Base-by-base conservation (phyloP, 2,329 filamentous ascomycete species). In the Phialophora chinensis region DNA sequence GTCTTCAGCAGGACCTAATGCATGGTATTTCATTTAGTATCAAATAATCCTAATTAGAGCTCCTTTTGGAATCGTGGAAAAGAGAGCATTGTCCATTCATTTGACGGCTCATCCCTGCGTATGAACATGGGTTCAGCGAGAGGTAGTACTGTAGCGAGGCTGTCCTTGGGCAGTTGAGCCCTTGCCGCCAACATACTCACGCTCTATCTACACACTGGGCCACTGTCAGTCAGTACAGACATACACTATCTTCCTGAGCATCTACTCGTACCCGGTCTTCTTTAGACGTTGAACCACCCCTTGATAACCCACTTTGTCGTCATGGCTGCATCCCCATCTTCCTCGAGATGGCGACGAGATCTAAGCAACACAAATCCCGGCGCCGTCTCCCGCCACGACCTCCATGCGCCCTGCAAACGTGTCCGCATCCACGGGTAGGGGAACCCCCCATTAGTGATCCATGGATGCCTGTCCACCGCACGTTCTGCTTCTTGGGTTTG, bases 221-320 rank as follows among this genome's bases (percentile, higher is more conserved):
- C 38, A n/a, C 14, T 5, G 1, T 20, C 12, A 5, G 35, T 42
- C 6, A 8, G 17, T 17, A 44, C 38, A 8, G 12, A 44, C 6
- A 44, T 20, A 44, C 38, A 44, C 38, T 44, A 20, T n/a, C 6
- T n/a, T 20, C 17, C 14, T 44, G 17, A 7, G 38, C 38, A n/a
- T n/a, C 14, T 8, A 5, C 38, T 6, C 14, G 38, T 2, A 1
- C 38, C 17, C 14, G 38, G 8, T n/a, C 31, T 7, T 12, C 8
- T 17, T 49, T 35, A 65, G 7, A 56, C 35, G 49, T 66, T 42
- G 33, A 66, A 58, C 60, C 60, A 63, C 20, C 60, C 60, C 31
- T 55, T 66, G 25, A 66, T 63, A 12, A 66, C 20, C 65, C 65
- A 66, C 17, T 56, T 38, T 27, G 20, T 52, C 6, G n/a, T 33